Evolutionary conservation across 352 stramenopile genomes (phyloP), one percentile per base, ranked within the genome.

Genomic region (Pythium angustatum): DNA sequence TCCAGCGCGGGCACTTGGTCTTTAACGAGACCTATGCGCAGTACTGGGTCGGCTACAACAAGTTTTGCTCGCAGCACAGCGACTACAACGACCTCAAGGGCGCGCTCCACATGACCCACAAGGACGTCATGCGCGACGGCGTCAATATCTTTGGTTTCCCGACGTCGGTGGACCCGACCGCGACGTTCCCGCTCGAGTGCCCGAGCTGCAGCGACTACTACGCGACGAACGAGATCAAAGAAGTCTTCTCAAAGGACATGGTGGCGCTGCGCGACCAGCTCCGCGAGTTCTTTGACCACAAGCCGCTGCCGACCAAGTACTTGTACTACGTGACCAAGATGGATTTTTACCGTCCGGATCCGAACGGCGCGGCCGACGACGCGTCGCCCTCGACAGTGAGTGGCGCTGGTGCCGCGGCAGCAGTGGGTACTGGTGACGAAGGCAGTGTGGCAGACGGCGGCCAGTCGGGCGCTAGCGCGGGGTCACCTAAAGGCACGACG

Each of bases 21-120:
- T 94, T 94, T 65, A 94, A 94, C 63, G 85, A 94, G 76, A 91
- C 85, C 38, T 94, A 94, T 73, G 83, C 85, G 50, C 85, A 94
- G 70, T 94, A 94, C 74, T 94, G 85, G 85, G 85, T 94, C 66
- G 85, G 85, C 58, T 94, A 94, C 79, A 94, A 94, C 73, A 94
- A 94, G 71, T 94, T 78, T 63, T 94, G 85, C 71, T 87, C 77
- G 55, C 78, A 65, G 59, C 73, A 88, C 65, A 91, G 80, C 59
- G 86, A 80, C 61, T 91, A 83, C 47, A 71, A 87, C 44, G 75
- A 86, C 5, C 77, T 94, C 66, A 91, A 91, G 64, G 45, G 80
- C 66, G 80, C 73, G 50, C 68, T 94, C 47, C 81, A 77, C 62
- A 62, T 83, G 48, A 89, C 72, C 15, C 77, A 90, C 58, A 91